Evolutionary conservation across 1,139 yeast species (phyloP), one percentile per base, ranked within the genome.

Genomic region (Meyerozyma athensensis): DNA sequence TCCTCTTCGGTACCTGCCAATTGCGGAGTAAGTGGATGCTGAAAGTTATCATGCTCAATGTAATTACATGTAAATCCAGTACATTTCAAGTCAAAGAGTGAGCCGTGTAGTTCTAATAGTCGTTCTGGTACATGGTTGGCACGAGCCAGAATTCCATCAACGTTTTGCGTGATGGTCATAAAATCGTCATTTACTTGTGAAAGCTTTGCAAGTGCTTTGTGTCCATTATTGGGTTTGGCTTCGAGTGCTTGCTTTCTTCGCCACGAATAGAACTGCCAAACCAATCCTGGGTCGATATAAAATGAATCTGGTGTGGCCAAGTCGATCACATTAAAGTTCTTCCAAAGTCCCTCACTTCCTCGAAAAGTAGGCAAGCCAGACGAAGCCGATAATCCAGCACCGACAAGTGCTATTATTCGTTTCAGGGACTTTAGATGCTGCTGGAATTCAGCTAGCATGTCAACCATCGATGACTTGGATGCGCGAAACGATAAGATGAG

Each of bases 241-340:
- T 61, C 58, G 38, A 86, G 61, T 0, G 95, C 90, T 33, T 66
- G 66, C 39, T 65, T 70, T 36, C 96, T 58, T 43, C 95, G 63
- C 60, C 79, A 77, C 6, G 89, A 72, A 56, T 87, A 86, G 50
- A 84, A 87, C 52, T 85, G 92, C 96, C 96, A 87, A 4, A 87
- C 96, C 18, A 86, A 65, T 0, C 86, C 86, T 0, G 96, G 96
- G 53, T 86, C 90, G 14, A 71, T 68, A 42, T 79, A 77, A 54
- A 87, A 87, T 4, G 96, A 95, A 54, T 87, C 96, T 1, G 95
- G 95, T 0, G 96, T 87, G 5, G 95, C 95, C 37, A 87, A 65
- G 50, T 87, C 96, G 34, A 86, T 81, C 53, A 89, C 79, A 38
- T 83, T 84, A 59, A 78, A 83, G 47, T 80, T 79, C 47, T 77